Evolutionary conservation across 768 basidiomycete species (phyloP), one percentile per base, ranked within the genome.

Genomic region (Hydnomerulius pinastri): DNA sequence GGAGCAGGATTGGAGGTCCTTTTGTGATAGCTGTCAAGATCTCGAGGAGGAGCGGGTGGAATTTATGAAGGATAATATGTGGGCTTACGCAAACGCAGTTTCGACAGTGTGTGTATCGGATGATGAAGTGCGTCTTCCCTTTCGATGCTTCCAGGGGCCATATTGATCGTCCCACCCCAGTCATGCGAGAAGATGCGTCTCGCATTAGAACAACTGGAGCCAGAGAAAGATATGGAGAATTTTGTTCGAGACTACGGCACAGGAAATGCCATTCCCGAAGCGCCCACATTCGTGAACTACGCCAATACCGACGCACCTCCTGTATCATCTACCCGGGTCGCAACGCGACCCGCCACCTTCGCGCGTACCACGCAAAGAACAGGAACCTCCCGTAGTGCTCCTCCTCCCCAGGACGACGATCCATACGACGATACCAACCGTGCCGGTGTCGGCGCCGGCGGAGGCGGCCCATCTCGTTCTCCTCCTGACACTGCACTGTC

Each of bases 81-180:
- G 97, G 96, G 82, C 84, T 6, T 98, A 92, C 66, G 94, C 97
- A 0, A 99, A 99, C 67, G 87, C 88, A 1, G 86, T 97, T n/a
- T 97, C 95, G 12, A 91, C 89, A 10, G 90, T 95, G 12, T 98
- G 97, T 59, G 95, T 99, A 15, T 75, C 85, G 10, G 97, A 98
- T 64, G 97, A 99, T 60, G 92, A 96, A 83, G 92, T 93, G 61
- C 53, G 79, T 73, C 48, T 51, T 30, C 12, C 30, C n/a, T n/a
- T 7, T 35, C 9, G 35, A 24, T 32, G 45, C 58, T 29, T 7
- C 25, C 10, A 4, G 6, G 1, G 27, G 3, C 5, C 20, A 39
- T 27, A 38, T 48, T 28, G 7, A 41, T 38, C 8, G 29, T 6
- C 28, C 27, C 37, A 36, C 24, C 6, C 20, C 50, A 98, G 96